These are phyloP conservation scores for Aspergillus campestris DNA, from an alignment of 495 filamentous ascomycete species.

Conservation along the genomic window DNA sequence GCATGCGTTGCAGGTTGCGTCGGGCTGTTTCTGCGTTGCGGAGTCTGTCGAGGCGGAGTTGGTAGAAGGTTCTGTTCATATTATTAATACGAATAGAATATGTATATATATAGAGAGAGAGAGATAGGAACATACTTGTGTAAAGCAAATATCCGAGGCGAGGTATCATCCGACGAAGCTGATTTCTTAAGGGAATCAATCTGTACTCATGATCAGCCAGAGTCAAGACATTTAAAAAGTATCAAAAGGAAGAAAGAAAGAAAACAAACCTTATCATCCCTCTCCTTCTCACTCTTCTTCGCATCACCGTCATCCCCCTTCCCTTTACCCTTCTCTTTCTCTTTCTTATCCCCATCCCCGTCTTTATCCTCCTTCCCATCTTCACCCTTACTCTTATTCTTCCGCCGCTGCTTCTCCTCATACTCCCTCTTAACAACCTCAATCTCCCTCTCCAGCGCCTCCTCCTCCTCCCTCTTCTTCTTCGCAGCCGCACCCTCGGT, in stretches of 20 bases:
- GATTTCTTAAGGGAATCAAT: constrained; percentile 32
- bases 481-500: constrained; percentile 62
- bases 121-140: constrained; percentile 53
- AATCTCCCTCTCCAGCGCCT: constrained; percentile 60
- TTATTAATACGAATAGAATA: too few species aligned
- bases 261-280: constrained; percentile 42
- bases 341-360: constrained; percentile 32
- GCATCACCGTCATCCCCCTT: constrained; percentile 28
- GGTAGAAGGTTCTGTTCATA: constrained; percentile 78
- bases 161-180: constrained; percentile 27
- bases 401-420: constrained; percentile 36
- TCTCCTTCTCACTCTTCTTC: constrained; percentile 45
- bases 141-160: constrained; percentile 73
- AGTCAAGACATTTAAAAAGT: background rate
- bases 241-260: background rate
- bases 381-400: constrained; percentile 41
- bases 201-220: constrained; percentile 9
- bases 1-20: constrained; percentile 72
- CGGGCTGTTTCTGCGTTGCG: constrained; percentile 72
- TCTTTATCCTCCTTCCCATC: constrained; percentile 41
- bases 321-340: constrained; percentile 21
- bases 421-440: constrained; percentile 60
- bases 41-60: constrained; percentile 71
- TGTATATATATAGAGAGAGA: background rate
- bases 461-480: constrained; percentile 52